Evolutionary conservation across 495 filamentous ascomycete genomes (phyloP), one percentile per base, ranked within the genome.

Genomic region (Pyronema omphalodes): DNA sequence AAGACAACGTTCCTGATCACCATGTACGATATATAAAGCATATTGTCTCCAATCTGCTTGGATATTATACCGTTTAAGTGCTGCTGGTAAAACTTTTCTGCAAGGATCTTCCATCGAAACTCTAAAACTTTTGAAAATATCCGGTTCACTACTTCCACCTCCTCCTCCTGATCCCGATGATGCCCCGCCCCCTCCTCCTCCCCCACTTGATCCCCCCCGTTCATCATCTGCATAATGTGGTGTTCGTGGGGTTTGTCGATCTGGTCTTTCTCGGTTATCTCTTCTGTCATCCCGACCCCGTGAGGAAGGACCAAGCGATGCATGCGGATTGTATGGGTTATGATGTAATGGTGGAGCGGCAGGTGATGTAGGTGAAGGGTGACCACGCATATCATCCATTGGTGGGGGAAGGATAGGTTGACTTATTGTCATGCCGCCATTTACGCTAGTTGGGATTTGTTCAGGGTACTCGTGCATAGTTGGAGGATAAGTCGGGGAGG

Each of bases 41-140:
- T 98, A 98, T 61, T 94, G 83, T 59, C 88, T 86, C 83, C 88
- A 94, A 51, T 94, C 89, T 17, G 85, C 86, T 55, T 91, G 84
- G 74, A 98, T 98, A 66, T 95, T 91, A 72, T 98, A 98, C 65
- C 94, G 93, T 66, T 89, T 89, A 18, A 98, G 74, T 9, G 91
- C 91, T 23, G 93, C 91, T 1, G 91, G 91, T 7, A 98, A 77
- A 35, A 98, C 91, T 64, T 94, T 95, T 69, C 94, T 80, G 71
- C 91, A 98, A 0, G 91, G 91, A 60, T 96, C 91, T 56, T 98
- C 91, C 80, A 94, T 88, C 58, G 83, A 87, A 57, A 98, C 91
- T 29, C 91, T 80, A 73, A 98, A 98, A 6, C 83, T 88, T 67
- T 95, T 96, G 78, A 96, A 95, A 51, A 98, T 96, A 62, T 98